Percentiles rank a stretch among this genome's conserved stretches.
These are phyloP conservation scores for Wickerhamiella azymoides DNA, from an alignment of 805 yeast genomes.

Conservation along the genomic window DNA sequence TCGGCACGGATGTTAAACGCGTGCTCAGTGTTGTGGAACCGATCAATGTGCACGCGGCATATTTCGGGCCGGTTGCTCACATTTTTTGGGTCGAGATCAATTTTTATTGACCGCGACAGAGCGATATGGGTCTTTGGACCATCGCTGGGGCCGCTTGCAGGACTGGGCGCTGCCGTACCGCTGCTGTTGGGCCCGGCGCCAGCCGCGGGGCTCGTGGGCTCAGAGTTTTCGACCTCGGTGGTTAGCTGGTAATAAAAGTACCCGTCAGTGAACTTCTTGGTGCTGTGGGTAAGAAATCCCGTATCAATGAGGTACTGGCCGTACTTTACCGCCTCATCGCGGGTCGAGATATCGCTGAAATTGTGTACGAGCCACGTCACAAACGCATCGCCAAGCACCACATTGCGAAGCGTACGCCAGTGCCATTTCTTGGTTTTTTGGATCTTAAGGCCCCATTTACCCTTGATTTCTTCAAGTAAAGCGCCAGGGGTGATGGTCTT, in stretches of 20 bases:
- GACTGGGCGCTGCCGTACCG: background rate
- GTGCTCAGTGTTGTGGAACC: conserved; percentile 86
- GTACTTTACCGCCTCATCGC: conserved; percentile 70
- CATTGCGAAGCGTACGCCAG: conserved; percentile 57
- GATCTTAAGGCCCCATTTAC: conserved; percentile 45
- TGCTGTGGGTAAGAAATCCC: conserved; percentile 60
- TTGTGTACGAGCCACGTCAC: conserved; percentile 75
- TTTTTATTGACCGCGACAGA: conserved; percentile 50
- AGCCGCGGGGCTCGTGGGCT: background rate
- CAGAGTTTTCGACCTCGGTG: conserved; percentile 34
- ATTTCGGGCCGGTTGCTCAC: conserved; percentile 67
- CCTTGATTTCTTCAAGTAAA: conserved; percentile 54
- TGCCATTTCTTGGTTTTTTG: conserved; percentile 87
- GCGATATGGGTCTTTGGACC: conserved; percentile 28
- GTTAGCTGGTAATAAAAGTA: conserved; percentile 71
- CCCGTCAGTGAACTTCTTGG: conserved; percentile 74
- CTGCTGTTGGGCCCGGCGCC: background rate
- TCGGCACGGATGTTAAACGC: conserved; percentile 84
- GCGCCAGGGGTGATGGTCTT: conserved; percentile 33
- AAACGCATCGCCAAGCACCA: conserved; percentile 74
- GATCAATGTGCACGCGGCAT: conserved; percentile 74
- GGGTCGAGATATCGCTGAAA: conserved; percentile 61
- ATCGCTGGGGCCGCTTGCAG: background rate
- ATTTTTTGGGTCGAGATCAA: conserved; percentile 60
- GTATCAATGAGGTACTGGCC: conserved; percentile 67